Evolutionary conservation across 2,329 filamentous ascomycete genomes (phyloP).

Genomic region (Alternaria triticina): DNA sequence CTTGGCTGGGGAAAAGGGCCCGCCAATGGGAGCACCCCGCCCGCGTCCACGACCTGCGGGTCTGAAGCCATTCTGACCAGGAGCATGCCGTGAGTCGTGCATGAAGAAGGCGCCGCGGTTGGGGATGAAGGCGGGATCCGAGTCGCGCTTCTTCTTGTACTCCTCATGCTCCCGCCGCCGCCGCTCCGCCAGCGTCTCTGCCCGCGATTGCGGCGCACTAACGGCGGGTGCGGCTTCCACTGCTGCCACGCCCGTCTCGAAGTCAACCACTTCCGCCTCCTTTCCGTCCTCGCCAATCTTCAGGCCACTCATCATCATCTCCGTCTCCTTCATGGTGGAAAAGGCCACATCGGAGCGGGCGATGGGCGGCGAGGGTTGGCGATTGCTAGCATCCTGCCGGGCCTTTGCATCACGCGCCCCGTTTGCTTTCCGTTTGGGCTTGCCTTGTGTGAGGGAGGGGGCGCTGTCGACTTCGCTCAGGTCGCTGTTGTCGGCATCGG

Average conservation of each 20-base stretch:
- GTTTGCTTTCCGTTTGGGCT: constrained; percentile 48
- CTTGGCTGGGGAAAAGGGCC: constrained; percentile 64
- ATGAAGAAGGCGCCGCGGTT: constrained; percentile 96
- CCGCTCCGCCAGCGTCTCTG: constrained; percentile 69
- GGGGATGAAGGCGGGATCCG: constrained; percentile 91
- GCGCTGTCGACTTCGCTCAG: constrained; percentile 59
- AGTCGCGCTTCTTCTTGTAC: constrained; percentile 84
- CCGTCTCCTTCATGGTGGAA: constrained; percentile 60
- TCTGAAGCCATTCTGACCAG: constrained; percentile 77
- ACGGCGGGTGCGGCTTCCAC: constrained; percentile 50
- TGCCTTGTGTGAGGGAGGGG: constrained; percentile 42
- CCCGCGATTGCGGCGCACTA: constrained; percentile 38
- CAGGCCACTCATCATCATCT: constrained; percentile 67
- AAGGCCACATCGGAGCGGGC: constrained; percentile 49
- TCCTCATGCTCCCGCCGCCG: constrained; percentile 88
- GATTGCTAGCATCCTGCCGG: constrained; percentile 31
- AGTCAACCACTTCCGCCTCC: constrained; percentile 57
- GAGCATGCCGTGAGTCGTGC: constrained; percentile 87
- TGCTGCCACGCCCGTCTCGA: constrained; percentile 53
- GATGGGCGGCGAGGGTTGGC: constrained; percentile 45
- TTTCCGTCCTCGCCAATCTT: constrained; percentile 53
- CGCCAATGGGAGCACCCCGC: constrained; percentile 60
- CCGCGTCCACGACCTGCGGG: constrained; percentile 68
- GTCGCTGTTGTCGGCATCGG: constrained; percentile 65
- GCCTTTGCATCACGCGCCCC: constrained; percentile 43